Evolutionary conservation across 495 filamentous ascomycete genomes (phyloP), one percentile per base, ranked within the genome.

Genomic region (Hypoxylon crocopeplum): DNA sequence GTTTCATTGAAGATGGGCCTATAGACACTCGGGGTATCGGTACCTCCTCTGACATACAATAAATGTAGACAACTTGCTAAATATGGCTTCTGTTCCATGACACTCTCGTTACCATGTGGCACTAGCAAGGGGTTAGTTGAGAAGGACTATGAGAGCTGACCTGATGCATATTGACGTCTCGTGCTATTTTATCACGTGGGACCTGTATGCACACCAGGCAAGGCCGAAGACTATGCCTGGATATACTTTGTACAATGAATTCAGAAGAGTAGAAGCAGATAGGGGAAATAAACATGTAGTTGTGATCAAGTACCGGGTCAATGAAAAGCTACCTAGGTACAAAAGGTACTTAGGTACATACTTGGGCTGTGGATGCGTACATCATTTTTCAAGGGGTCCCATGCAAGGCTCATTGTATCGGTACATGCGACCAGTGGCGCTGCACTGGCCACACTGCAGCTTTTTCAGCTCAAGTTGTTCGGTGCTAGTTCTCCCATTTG

Each of bases 401-500:
- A 27, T 27, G 48, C 32, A 11, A 8, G 24, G 24, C 24, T 27
- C 24, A 63, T 47, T n/a, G 56, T 65, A 62, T 45, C 53, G 53
- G 57, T 65, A 66, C 64, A 39, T 27, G 37, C 33, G 46, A 58
- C 52, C 49, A 48, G 72, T 73, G 76, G 72, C 73, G 72, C 70
- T 73, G 70, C 72, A 67, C 62, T 56, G 73, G 59, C 67, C 61
- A 70, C 58, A 69, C 68, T 71, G 66, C 73, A 75, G 71, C 73
- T 64, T 69, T 76, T 79, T 77, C 77, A 79, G 77, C 77, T 79
- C 66, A 38, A 59, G 59, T 70, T 39, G 69, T 72, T 68, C 64
- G 51, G 64, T 63, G 44, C 54, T 54, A 54, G 40, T 50, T 48
- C 68, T 61, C 55, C 63, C 64, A 75, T 76, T 75, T 70, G 75